A percentile compares a stretch with the other conserved stretches of the same genome.
Conservation (phyloP, 2,329 filamentous ascomycete genomes). For the Cladosporium colombiae region DNA sequence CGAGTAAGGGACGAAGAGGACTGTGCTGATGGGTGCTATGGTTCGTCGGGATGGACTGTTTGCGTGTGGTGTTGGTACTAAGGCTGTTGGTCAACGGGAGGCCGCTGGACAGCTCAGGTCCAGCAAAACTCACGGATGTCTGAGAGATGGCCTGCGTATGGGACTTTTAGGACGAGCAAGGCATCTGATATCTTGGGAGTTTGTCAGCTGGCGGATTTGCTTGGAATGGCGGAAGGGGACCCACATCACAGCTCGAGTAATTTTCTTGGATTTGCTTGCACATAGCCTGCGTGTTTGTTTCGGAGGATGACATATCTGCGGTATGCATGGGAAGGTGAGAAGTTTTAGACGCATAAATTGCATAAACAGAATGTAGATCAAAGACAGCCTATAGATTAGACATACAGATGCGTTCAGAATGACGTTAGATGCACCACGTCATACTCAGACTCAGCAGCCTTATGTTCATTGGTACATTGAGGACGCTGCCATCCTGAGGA, state of each 20-base stretch:
- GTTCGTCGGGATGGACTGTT: constrained; percentile 6
- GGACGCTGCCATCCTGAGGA: neutral
- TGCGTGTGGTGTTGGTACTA: constrained; percentile 6
- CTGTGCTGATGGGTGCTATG: constrained; percentile 60
- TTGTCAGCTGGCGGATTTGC: neutral
- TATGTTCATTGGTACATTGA: neutral
- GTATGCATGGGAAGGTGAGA: neutral
- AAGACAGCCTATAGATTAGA: neutral
- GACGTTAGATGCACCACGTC: neutral
- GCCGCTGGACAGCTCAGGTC: too few relatives aligned
- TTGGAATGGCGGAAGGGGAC: constrained; percentile 1
- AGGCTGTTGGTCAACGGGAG: neutral
- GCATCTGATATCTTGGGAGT: constrained; percentile 63
- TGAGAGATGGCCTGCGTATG: constrained; percentile 66
- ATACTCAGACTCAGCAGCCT: neutral
- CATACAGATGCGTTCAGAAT: neutral
- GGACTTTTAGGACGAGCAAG: constrained; percentile 67
- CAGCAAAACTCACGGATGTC: constrained; percentile 54
- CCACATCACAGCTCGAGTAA: constrained; percentile 38
- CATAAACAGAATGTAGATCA: neutral
- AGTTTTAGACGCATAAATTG: neutral
- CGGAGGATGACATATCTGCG: neutral
- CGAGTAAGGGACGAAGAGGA: constrained; percentile 63
- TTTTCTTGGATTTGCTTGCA: constrained; percentile 24
- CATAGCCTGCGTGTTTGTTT: neutral